Conservation (phyloP, 345 rosid species). For the Carallia pectinifolia region DNA sequence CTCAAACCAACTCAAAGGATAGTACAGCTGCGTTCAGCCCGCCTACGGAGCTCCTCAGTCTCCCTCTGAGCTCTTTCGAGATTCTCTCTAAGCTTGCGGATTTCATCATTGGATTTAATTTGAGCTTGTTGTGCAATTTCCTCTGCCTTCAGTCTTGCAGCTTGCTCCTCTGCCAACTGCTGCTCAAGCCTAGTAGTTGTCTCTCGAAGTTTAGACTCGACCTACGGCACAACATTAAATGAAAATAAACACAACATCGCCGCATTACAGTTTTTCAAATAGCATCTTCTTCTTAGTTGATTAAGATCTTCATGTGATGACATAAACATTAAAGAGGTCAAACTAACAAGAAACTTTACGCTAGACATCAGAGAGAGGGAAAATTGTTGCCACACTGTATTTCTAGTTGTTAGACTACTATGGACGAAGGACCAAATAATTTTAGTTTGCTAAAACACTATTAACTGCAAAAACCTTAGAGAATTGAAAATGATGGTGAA, state of each 20-base stretch:
- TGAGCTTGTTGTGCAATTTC: slow-evolving; percentile 54
- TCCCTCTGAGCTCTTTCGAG: slow-evolving; percentile 65
- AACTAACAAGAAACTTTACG: too few species aligned
- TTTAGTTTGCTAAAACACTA: too few species aligned
- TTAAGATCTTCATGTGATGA: not conserved
- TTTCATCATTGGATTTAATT: slow-evolving; percentile 68
- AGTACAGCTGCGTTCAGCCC: slow-evolving; percentile 46
- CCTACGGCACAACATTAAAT: slow-evolving; percentile 32
- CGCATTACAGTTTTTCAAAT: not conserved
- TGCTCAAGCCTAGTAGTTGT: slow-evolving; percentile 62
- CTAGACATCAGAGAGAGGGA: too few species aligned
- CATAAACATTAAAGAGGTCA: too few species aligned
- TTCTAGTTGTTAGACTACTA: too few species aligned
- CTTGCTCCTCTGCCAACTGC: slow-evolving; percentile 74
- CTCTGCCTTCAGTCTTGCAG: slow-evolving; percentile 68
- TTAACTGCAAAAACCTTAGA: not conserved
- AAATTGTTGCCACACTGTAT: too few species aligned
- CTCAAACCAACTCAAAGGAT: slow-evolving; percentile 38
- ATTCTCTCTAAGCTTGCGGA: slow-evolving; percentile 65
- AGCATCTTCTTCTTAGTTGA: not conserved
- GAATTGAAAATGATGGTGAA: not conserved
- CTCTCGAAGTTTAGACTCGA: slow-evolving; percentile 76
- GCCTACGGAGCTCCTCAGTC: slow-evolving; percentile 58
- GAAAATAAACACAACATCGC: not conserved
- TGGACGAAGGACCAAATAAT: too few species aligned